Evolutionary conservation across 75 land plant species (phyloP).

Genomic region (Chamaecyparis obtusa): DNA sequence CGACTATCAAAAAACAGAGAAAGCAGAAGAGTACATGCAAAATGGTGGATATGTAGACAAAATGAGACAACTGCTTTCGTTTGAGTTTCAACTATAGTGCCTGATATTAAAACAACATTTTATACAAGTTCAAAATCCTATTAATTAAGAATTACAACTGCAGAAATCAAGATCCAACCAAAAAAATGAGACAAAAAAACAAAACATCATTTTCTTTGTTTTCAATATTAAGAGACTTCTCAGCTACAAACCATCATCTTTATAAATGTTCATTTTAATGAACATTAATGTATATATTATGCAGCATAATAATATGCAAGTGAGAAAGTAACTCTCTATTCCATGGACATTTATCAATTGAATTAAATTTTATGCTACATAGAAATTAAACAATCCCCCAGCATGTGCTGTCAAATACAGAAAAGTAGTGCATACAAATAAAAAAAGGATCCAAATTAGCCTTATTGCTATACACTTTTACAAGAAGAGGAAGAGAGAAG

Average conservation of each 20-base stretch:
- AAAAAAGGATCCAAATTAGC: not conserved
- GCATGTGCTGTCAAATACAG: not conserved
- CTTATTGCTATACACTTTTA: not conserved
- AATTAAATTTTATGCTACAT: not conserved
- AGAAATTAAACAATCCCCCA: not conserved
- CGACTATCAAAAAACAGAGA: not conserved
- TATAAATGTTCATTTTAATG: not conserved
- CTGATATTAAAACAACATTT: not conserved
- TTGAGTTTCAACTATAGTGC: not conserved
- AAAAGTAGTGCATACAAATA: not conserved
- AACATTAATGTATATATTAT: not conserved
- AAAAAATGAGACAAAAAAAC: not conserved
- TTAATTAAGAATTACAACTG: not conserved
- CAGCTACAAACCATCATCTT: not conserved
- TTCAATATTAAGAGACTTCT: not conserved
- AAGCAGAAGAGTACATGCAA: not conserved
- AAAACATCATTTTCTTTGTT: not conserved
- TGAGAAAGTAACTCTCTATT: not conserved
- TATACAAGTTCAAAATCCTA: not conserved
- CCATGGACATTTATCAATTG: constrained; percentile 1
- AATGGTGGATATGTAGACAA: not conserved
- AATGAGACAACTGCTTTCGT: not conserved
- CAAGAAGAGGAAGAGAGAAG: constrained; percentile 5
- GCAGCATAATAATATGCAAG: not conserved
- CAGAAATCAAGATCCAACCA: not conserved